Percentiles rank a stretch among this genome's conserved stretches.
phyloP scores from a whole-genome alignment of 306 rosid species.

The Trifolium dubium region DNA sequence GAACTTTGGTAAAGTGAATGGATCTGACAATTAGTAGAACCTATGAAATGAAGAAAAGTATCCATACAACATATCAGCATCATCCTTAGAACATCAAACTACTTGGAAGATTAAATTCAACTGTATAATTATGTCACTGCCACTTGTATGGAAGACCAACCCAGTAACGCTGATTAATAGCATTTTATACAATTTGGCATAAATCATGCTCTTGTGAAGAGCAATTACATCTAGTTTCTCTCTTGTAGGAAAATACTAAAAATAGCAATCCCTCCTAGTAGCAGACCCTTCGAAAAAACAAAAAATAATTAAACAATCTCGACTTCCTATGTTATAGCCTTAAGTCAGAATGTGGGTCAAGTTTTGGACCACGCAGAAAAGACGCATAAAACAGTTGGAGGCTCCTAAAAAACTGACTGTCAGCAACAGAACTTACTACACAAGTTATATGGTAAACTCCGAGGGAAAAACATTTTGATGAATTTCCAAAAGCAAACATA shows the following conservation, averaged over 20 bases:
- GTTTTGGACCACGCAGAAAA: not conserved
- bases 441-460: not conserved
- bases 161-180: not conserved
- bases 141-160: slow-evolving; percentile 11
- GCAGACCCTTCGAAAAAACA: not conserved
- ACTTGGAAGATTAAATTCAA: slow-evolving; percentile 49
- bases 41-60: not conserved
- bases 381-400: not conserved
- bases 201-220: not conserved
- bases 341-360: not conserved
- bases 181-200: slow-evolving; percentile 7
- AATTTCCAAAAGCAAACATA: slow-evolving; percentile 31
- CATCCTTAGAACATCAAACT: slow-evolving; percentile 24
- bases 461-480: slow-evolving; percentile 17
- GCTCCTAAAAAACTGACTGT: not conserved
- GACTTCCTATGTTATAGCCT: not conserved
- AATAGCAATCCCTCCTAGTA: slow-evolving; percentile 2
- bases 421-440: slow-evolving; percentile 9
- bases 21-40: slow-evolving; percentile 19
- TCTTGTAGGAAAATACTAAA: not conserved
- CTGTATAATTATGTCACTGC: slow-evolving; percentile 10
- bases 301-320: not conserved
- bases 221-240: not conserved
- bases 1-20: slow-evolving; percentile 18
- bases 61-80: slow-evolving; percentile 33